phyloP scores from a whole-genome alignment of 768 basidiomycete species.

The Leccinum rimulosum region DNA sequence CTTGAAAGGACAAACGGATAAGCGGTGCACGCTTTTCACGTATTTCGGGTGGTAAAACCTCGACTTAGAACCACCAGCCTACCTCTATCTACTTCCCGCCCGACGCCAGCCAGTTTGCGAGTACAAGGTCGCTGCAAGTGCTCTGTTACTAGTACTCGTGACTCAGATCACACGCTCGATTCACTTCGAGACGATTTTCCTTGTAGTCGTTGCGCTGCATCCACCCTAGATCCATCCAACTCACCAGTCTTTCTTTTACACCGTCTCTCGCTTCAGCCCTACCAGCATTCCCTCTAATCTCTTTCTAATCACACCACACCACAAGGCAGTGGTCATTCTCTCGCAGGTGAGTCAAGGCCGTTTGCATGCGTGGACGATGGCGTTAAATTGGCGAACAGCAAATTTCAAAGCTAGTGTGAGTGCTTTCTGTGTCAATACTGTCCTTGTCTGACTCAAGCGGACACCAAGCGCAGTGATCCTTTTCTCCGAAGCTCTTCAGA shows the following conservation, averaged over 20 bases:
- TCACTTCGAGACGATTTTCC: conserved; percentile 51
- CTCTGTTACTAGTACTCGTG: conserved; percentile 24
- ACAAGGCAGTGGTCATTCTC: conserved; percentile 10
- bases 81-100: conserved; percentile 20
- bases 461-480: neutral
- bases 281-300: conserved; percentile 18
- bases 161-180: conserved; percentile 43
- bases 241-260: conserved; percentile 36
- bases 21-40: conserved; percentile 53
- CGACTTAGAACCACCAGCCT: conserved; percentile 30
- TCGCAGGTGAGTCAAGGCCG: conserved; percentile 17
- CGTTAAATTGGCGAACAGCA: conserved; percentile 7
- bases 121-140: conserved; percentile 27
- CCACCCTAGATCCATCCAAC: conserved; percentile 26
- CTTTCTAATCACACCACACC: conserved; percentile 19
- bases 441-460: conserved; percentile 9
- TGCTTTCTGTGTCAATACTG: neutral
- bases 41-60: conserved; percentile 44
- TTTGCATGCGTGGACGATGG: conserved; percentile 2
- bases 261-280: conserved; percentile 30
- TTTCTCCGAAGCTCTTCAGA: conserved; percentile 5
- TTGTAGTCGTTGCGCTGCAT: conserved; percentile 28
- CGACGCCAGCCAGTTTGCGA: conserved; percentile 27
- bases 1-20: conserved; percentile 43
- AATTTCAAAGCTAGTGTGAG: conserved; percentile 17